phyloP scores from a whole-genome alignment of 2,329 filamentous ascomycete genomes.

The Talaromyces sp. region DNA sequence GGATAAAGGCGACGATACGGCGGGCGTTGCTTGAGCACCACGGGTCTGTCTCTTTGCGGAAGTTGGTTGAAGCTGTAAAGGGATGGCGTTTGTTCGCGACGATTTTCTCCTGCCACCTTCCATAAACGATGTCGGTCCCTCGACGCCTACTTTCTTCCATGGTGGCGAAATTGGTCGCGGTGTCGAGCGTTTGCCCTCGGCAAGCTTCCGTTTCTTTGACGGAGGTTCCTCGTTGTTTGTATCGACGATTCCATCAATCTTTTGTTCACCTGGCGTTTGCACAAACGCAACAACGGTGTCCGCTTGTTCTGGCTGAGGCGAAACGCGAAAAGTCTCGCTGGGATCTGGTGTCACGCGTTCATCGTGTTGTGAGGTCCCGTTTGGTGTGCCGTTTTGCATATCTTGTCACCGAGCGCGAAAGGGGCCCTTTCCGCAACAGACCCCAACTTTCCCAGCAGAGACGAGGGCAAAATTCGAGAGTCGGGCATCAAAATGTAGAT shows the following conservation, averaged over 20 bases:
- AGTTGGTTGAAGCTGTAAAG: slow-evolving; percentile 46
- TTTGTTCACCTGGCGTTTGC: slow-evolving; percentile 27
- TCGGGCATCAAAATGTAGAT: slow-evolving; percentile 42
- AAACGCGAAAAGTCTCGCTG: slow-evolving; percentile 24
- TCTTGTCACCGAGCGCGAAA: slow-evolving; percentile 42
- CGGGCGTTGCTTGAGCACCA: slow-evolving; percentile 31
- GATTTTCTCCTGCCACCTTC: slow-evolving; percentile 61
- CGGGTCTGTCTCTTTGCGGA: slow-evolving; percentile 48
- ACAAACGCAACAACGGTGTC: slow-evolving; percentile 25
- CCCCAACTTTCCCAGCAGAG: slow-evolving; percentile 46
- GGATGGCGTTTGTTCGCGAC: slow-evolving; percentile 51
- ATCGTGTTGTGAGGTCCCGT: slow-evolving; percentile 40
- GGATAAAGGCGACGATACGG: slow-evolving; percentile 32
- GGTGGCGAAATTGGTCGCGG: slow-evolving; percentile 67
- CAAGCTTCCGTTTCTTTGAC: slow-evolving; percentile 46
- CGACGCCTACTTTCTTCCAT: slow-evolving; percentile 82
- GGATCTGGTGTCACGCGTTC: slow-evolving; percentile 34
- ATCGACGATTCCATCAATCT: slow-evolving; percentile 29
- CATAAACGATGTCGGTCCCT: slow-evolving; percentile 82
- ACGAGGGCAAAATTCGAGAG: slow-evolving; percentile 32
- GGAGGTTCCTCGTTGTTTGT: slow-evolving; percentile 37
- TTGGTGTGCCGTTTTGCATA: slow-evolving; percentile 46
- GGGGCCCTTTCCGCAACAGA: slow-evolving; percentile 40
- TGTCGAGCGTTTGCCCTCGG: slow-evolving; percentile 37
- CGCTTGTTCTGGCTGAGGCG: slow-evolving; percentile 22